Base-by-base conservation (phyloP, 129 eudicot genomes). In the Flaveria bidentis region DNA sequence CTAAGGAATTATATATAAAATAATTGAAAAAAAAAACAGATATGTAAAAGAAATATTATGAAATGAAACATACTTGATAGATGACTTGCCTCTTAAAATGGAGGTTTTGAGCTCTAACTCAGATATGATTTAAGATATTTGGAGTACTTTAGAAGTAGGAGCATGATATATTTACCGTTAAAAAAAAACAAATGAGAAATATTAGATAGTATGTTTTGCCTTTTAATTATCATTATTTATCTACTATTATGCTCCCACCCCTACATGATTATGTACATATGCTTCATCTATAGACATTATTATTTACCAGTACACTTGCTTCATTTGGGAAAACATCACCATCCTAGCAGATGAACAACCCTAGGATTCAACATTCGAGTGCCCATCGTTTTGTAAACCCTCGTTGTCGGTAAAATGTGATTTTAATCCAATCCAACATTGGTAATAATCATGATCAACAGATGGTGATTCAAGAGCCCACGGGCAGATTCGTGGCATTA, bases 401-500 rank as follows among this genome's bases (percentile, higher is more conserved):
- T 28, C 53, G 58, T 58, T 52, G 30, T 33, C 69, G 9, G 58
- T 53, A 72, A 91, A 95, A 83, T 91, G 97, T 33, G 97, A 89
- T 78, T 79, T 89, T 60, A 95, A 56, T 65, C 99, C 99, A 68
- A 87, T 95, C 99, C 99, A 95, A 70, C 97, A 94, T 73, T 89
- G 97, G 82, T 95, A 95, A 78, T 95, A 95, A 77, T 91, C 90
- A 76, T 78, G 87, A 78, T 95, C 99, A 75, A 87, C 75, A 41
- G 46, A 81, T 8, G 89, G 93, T 64, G 97, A 89, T n/a, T 95
- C 92, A 2, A 95, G 92, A 36, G 99, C 99, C 99, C 99, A 95
- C 0, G 81, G 79, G 74, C 99, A 95, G 64, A 91, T 88, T 64
- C 97, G 80, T 45, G 97, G 97, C 71, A 95, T 87, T 67, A 95